phyloP scores from a whole-genome alignment of 2,329 filamentous ascomycete genomes.

The Malbranchea cinnamomea region DNA sequence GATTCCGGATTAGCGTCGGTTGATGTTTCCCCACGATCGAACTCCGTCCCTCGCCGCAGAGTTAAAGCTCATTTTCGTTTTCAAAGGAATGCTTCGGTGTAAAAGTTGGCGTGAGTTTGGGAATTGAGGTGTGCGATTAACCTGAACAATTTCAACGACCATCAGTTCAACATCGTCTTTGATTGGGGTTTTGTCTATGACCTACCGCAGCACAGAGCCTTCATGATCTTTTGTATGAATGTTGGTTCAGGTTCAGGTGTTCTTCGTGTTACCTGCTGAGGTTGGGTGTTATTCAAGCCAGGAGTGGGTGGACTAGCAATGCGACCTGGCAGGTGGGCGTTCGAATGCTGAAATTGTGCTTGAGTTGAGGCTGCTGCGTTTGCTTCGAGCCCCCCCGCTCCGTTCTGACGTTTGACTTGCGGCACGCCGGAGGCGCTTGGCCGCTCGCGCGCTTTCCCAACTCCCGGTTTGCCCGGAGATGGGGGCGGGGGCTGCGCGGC shows the following conservation, averaged over 20 bases:
- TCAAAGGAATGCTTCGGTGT: no score
- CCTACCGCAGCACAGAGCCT: constrained; percentile 75
- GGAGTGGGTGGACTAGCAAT: constrained; percentile 43
- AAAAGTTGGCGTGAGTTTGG: no score
- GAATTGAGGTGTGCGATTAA: no score
- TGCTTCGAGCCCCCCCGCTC: constrained; percentile 36
- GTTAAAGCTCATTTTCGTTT: no score
- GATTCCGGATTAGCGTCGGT: constrained; percentile 4
- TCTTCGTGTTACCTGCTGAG: constrained; percentile 31
- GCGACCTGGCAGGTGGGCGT: constrained; percentile 60
- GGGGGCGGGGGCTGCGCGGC: constrained; percentile 80
- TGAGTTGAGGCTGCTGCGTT: constrained; percentile 74
- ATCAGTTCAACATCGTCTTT: no score
- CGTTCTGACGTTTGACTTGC: constrained; percentile 60
- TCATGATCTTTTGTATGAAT: constrained; percentile 84
- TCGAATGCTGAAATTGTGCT: constrained; percentile 92
- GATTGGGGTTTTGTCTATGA: no score
- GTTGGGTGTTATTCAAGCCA: constrained; percentile 42
- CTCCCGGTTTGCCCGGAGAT: constrained; percentile 64
- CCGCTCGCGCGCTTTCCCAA: constrained; percentile 56
- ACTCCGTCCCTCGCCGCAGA: no score
- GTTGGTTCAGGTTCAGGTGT: constrained; percentile 57
- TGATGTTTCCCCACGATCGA: no score
- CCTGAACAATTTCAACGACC: no score
- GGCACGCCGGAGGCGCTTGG: constrained; percentile 63